These are phyloP conservation scores for Metarhizium humberi DNA, from an alignment of 2,329 filamentous ascomycete species.

Conservation along the genomic window DNA sequence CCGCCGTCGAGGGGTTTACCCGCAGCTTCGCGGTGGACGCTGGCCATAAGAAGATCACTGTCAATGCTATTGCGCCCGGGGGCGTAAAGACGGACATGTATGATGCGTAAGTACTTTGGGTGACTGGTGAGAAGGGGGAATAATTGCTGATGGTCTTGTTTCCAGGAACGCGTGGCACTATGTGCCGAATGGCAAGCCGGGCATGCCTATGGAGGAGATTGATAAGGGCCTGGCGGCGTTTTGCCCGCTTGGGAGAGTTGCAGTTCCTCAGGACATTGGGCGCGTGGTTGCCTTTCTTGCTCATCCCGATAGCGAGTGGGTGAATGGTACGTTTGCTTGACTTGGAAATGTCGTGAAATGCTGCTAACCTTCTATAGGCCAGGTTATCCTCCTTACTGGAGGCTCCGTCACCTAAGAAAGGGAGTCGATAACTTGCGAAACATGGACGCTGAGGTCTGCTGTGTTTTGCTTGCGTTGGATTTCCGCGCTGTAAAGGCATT, in stretches of 20 bases:
- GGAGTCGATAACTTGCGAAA: background rate
- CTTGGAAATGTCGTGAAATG: background rate
- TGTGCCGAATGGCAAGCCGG: slow-evolving; percentile 46
- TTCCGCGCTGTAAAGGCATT: background rate
- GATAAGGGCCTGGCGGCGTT: slow-evolving; percentile 1
- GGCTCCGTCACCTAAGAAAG: background rate
- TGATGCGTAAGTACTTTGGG: background rate
- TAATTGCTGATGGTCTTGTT: background rate
- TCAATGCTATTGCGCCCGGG: slow-evolving; percentile 58
- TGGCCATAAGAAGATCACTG: slow-evolving; percentile 57
- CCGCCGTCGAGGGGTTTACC: slow-evolving; percentile 67
- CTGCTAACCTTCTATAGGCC: background rate
- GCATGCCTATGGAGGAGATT: slow-evolving; percentile 38
- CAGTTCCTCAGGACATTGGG: slow-evolving; percentile 58
- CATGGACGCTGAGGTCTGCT: too few species aligned
- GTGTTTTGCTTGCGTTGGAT: background rate
- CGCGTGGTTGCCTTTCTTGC: slow-evolving; percentile 22
- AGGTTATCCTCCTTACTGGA: background rate
- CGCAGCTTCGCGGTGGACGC: slow-evolving; percentile 65
- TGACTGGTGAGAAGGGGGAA: background rate
- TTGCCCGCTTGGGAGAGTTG: slow-evolving; percentile 39
- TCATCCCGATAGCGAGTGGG: slow-evolving; percentile 36
- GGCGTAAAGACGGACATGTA: slow-evolving; percentile 61
- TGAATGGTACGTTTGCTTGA: slow-evolving; percentile 24
- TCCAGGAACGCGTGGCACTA: slow-evolving; percentile 30